Conservation (phyloP, 2,329 filamentous ascomycete genomes). For the Endothia cerciana region DNA sequence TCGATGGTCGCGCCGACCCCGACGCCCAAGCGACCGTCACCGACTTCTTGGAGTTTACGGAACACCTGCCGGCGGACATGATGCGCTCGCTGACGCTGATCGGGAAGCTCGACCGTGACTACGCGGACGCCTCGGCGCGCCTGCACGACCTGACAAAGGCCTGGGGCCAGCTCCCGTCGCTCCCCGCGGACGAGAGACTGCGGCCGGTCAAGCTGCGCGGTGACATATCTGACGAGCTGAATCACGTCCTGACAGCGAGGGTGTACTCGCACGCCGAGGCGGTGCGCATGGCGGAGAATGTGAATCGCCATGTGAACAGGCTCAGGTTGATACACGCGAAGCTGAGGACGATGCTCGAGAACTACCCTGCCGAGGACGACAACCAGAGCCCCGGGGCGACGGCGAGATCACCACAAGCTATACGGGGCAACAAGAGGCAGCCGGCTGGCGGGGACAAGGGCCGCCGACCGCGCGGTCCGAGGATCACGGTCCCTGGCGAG, state of each 20-base stretch:
- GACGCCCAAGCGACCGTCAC: conserved; percentile 72
- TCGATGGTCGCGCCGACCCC: conserved; percentile 61
- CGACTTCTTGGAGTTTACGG: conserved; percentile 71
- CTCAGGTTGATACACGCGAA: conserved; percentile 63
- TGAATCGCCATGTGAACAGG: conserved; percentile 64
- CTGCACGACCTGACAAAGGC: conserved; percentile 60
- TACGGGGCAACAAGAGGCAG: conserved; percentile 51
- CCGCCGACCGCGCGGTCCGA: conserved; percentile 52
- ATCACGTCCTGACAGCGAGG: conserved; percentile 58
- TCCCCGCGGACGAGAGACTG: conserved; percentile 52
- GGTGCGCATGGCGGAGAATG: conserved; percentile 65
- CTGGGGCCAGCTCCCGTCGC: conserved; percentile 60
- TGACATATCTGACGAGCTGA: conserved; percentile 62
- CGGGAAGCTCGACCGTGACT: conserved; percentile 63
- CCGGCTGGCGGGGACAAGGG: conserved; percentile 48
- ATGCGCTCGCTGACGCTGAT: conserved; percentile 68
- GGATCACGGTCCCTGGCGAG: conserved; percentile 68
- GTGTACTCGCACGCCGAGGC: conserved; percentile 65
- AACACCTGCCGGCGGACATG: conserved; percentile 70
- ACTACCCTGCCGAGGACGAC: conserved; percentile 58
- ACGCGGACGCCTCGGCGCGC: conserved; percentile 57
- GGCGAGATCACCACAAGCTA: conserved; percentile 58
- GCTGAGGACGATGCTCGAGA: conserved; percentile 62
- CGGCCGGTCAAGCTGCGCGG: conserved; percentile 57
- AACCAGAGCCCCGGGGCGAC: conserved; percentile 54